These are phyloP conservation scores for Boletus rubescentipes DNA, from an alignment of 768 basidiomycete genomes.

Conservation along the genomic window DNA sequence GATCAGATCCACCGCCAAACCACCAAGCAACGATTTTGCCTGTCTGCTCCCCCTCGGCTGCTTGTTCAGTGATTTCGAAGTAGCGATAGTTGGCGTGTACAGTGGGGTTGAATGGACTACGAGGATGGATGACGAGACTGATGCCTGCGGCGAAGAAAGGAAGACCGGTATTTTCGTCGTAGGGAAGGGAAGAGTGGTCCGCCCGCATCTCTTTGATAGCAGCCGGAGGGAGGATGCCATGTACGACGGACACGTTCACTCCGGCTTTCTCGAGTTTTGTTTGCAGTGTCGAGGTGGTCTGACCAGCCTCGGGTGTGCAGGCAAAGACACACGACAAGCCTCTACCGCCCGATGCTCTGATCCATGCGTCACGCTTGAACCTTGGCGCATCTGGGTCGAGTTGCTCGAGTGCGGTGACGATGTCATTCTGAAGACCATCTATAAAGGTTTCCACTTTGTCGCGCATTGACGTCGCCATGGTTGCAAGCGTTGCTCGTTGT, in stretches of 20 bases:
- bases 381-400: constrained; percentile 69
- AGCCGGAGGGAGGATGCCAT: constrained; percentile 82
- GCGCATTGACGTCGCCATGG: constrained; percentile 55
- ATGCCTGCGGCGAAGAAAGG: constrained; percentile 95
- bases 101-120: constrained; percentile 91
- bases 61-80: constrained; percentile 80
- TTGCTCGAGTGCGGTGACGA: constrained; percentile 72
- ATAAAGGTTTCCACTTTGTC: constrained; percentile 76
- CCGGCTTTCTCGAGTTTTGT: constrained; percentile 92
- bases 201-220: constrained; percentile 95
- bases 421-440: constrained; percentile 70
- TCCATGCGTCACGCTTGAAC: constrained; percentile 83
- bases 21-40: constrained; percentile 85
- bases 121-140: constrained; percentile 90
- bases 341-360: constrained; percentile 63
- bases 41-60: constrained; percentile 33
- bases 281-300: constrained; percentile 35
- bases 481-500: neutral
- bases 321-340: constrained; percentile 86
- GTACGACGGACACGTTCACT: constrained; percentile 90
- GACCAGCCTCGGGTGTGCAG: constrained; percentile 33
- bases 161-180: constrained; percentile 57
- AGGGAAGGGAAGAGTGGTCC: constrained; percentile 78
- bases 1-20: constrained; percentile 96
- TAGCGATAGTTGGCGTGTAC: constrained; percentile 97